Evolutionary conservation across 495 filamentous ascomycete species (phyloP), one percentile per base, ranked within the genome.

Genomic region (Tuber aestivum): DNA sequence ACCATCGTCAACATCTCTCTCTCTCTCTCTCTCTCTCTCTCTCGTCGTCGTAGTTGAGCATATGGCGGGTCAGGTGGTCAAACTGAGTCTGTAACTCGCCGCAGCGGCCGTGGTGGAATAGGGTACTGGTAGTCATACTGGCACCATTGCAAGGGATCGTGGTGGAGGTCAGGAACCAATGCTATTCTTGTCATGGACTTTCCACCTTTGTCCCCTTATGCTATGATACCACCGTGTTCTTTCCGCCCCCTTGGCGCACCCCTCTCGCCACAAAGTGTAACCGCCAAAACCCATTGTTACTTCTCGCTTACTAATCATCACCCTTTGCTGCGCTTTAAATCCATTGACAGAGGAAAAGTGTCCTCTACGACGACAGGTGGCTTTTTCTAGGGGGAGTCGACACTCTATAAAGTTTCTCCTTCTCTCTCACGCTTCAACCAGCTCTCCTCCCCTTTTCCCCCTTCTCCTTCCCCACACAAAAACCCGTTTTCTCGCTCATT

Each of bases 221-320:
- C 70, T 75, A 75, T 79, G 70, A 79, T 79, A 79, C 78, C 78
- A 79, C 78, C 77, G 78, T 79, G 78, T 79, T 79, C 78, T 79
- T 79, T 79, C 76, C 77, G 76, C 76, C 78, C 72, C 70, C 78
- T 79, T 79, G 76, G 69, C 41, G 40, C 45, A 71, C 70, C 76
- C 74, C 70, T 74, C 37, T 41, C 69, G 41, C 50, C 50, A 61
- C 50, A 61, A 61, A 61, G 50, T 27, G 74, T 6, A 71, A 40
- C 37, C 10, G 41, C 37, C 42, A 75, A 75, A 44, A 2, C 41
- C 56, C n/a, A 44, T 45, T 70, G 41, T 72, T 48, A 73, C 70
- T 61, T 27, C 70, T 70, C 45, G 65, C 78, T 68, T 70, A 72
- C 75, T 73, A 72, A 41, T 76, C 75, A 70, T 68, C 21, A 75